Evolutionary conservation across 2,329 filamentous ascomycete genomes (phyloP), one percentile per base, ranked within the genome.

Genomic region (Alternaria angustiovoidea): DNA sequence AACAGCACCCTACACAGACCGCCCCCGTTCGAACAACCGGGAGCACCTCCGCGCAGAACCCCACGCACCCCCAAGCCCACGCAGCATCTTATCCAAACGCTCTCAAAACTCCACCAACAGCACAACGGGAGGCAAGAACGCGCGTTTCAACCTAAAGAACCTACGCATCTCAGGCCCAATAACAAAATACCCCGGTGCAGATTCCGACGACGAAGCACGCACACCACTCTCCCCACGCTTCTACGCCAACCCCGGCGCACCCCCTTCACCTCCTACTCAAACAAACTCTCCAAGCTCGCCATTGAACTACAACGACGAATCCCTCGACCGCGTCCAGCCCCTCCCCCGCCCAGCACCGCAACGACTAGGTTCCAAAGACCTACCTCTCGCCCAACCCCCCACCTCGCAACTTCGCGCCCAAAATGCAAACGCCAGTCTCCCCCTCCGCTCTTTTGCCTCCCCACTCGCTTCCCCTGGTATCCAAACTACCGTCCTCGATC

Each of bases 141-240:
- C 71, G 4, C 72, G 75, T 62, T 77, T 81, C 65, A 80, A 83
- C 48, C 75, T 88, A 46, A 84, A 84, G 53, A 86, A 86, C 60
- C 78, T 88, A 38, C 82, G 84, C 59, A 89, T 89, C 66, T 87
- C 85, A 20, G 81, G 84, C 7, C 86, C 86, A 2, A 76, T 87
- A 11, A 80, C 83, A 16, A 78, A 80, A 24, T 79, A 79, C 59
- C 76, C 80, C 0, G 75, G 76, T 1, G 75, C 78, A 4, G 71
- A 78, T 42, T 74, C 75, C 41, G 78, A 83, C 48, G 83, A 84
- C 61, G 81, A 84, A 62, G 76, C 79, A 4, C 79, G 81, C 34
- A 82, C 80, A n/a, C 84, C 86, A 1, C 78, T 88, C 4, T 86
- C 85, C 2, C 86, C 86, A 8, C 81, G 85, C 42, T 78, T 83